Evolutionary conservation across 345 rosid genomes (phyloP), one percentile per base, ranked within the genome.

Genomic region (Geranium rotundifolium): DNA sequence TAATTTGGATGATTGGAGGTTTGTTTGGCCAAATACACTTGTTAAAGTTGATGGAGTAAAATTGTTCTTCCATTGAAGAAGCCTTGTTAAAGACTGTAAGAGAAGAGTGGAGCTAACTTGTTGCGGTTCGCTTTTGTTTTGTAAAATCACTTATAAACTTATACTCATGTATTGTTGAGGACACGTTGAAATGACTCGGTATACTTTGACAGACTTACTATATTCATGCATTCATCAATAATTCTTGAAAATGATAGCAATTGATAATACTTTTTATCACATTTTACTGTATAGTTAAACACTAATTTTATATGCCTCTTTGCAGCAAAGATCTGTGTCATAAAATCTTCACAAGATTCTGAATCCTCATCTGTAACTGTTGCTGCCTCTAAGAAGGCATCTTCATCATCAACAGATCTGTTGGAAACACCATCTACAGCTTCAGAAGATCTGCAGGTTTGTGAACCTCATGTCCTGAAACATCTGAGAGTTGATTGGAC

Each of bases 261-360:
- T 46, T 46, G 52, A 46, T 46, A 16, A 46, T 10, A 46, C 52
- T 46, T 46, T 3, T 46, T 9, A 12, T 12, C 12, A 14, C 13
- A 7, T 46, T 19, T 57, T 57, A 23, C 10, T 17, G 12, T 34
- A 59, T 31, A n/a, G 61, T 19, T 66, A 27, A 31, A 62, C 49
- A 34, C 41, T 34, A 72, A 80, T 64, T 81, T 71, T 65, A 64
- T 56, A 67, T 76, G 67, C 70, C 75, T 73, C 55, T 77, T 77
- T 89, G 81, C 78, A 89, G 96, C 89, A 77, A 89, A 82, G 82
- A 72, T 83, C 56, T 74, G 77, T 72, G 85, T 82, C 72, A 81
- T 74, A 69, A 85, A 76, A 66, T 79, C 83, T 63, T 74, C 91
- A 1, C 63, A 66, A 72, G 91, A 89, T 63, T 81, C 87, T 29